phyloP scores from a whole-genome alignment of 306 rosid genomes.

The Oemleria cerasiformis region DNA sequence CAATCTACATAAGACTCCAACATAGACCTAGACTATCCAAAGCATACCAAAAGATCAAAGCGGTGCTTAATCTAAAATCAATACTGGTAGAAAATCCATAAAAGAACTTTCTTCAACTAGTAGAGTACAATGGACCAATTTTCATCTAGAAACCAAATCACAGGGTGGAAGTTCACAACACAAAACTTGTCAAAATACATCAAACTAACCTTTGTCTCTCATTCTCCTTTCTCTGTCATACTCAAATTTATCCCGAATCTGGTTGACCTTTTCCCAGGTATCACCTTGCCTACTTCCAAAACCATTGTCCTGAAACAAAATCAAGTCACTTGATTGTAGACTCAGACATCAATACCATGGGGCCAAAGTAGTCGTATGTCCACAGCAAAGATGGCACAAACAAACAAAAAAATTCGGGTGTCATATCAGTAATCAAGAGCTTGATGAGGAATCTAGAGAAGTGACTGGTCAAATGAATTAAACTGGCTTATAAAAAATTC shows the following conservation, averaged over 20 bases:
- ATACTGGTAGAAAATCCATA: background rate
- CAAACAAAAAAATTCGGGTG: background rate
- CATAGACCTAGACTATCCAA: conserved; percentile 5
- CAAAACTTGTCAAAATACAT: background rate
- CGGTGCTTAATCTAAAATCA: background rate
- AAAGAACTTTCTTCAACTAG: conserved; percentile 3
- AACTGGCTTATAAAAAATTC: background rate
- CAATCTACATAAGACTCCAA: background rate
- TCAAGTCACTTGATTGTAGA: conserved; percentile 23
- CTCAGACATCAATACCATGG: conserved; percentile 5
- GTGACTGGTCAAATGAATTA: background rate
- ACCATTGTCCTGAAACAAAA: conserved; percentile 59
- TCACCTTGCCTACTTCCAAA: conserved; percentile 49
- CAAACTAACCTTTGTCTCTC: conserved; percentile 78
- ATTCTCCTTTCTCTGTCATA: conserved; percentile 87
- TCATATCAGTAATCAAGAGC: background rate
- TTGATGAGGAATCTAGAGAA: background rate
- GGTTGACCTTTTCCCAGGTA: conserved; percentile 66
- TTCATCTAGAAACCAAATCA: conserved; percentile 18
- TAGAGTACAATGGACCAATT: background rate
- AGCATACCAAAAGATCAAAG: background rate
- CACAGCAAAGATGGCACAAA: conserved; percentile 6
- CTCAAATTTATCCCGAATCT: conserved; percentile 86
- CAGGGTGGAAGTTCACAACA: background rate
- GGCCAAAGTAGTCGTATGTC: background rate